Evolutionary conservation across 2,329 filamentous ascomycete species (phyloP).

Genomic region (Sclerotinia subarctica): DNA sequence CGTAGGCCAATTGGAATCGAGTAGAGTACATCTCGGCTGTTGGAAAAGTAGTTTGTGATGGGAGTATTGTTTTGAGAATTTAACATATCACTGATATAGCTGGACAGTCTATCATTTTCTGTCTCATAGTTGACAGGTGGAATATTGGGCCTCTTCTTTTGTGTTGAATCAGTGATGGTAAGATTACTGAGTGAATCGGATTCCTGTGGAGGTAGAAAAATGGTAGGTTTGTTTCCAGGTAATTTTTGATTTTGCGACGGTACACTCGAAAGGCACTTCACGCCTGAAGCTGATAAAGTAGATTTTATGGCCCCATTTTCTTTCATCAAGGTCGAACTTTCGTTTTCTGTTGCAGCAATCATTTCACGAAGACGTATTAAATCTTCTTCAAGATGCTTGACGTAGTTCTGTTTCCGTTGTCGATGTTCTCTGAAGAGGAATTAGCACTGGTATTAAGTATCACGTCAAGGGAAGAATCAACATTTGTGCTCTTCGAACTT

Average conservation of each 20-base stretch:
- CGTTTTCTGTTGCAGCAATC: slow-evolving; percentile 29
- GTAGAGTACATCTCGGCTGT: background rate
- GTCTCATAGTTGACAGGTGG: background rate
- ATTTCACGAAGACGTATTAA: slow-evolving; percentile 32
- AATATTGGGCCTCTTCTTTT: background rate
- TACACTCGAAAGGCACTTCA: background rate
- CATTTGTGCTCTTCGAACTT: slow-evolving; percentile 37
- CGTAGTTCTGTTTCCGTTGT: slow-evolving; percentile 34
- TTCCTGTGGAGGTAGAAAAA: background rate
- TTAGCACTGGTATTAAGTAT: background rate
- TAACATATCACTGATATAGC: slow-evolving; percentile 3
- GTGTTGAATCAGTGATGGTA: background rate
- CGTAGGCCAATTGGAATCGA: background rate
- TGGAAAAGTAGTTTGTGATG: background rate
- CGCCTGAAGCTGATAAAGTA: background rate
- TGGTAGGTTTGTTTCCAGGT: background rate
- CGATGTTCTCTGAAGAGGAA: slow-evolving; percentile 32
- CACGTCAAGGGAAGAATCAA: slow-evolving; percentile 15
- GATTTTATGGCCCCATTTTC: slow-evolving; percentile 32
- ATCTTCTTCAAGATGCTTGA: slow-evolving; percentile 36
- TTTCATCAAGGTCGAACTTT: slow-evolving; percentile 25
- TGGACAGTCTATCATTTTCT: slow-evolving; percentile 14
- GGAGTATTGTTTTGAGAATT: background rate
- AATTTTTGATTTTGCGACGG: background rate
- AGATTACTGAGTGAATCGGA: background rate